phyloP scores from a whole-genome alignment of 441 rosid species.

The Gossypium laxum region DNA sequence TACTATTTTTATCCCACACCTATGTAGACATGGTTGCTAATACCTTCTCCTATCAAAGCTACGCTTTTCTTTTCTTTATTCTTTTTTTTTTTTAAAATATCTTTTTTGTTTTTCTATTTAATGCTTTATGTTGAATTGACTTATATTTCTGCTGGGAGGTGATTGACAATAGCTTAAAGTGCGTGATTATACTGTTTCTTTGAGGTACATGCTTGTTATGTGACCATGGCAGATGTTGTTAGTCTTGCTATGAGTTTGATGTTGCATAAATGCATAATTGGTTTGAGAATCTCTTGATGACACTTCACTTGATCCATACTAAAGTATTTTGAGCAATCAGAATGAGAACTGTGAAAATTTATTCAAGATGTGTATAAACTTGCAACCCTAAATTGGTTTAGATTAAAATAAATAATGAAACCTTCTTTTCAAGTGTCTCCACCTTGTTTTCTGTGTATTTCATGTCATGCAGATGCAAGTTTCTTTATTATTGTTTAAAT shows the following conservation, averaged over 20 bases:
- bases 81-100: not conserved
- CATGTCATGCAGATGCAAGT: not conserved
- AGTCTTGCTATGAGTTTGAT: not conserved
- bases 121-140: not conserved
- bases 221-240: not conserved
- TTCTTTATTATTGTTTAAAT: not conserved
- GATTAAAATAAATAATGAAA: not conserved
- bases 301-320: not conserved
- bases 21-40: not conserved
- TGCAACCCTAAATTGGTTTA: not conserved
- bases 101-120: not conserved
- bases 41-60: not conserved
- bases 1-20: not conserved
- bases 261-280: slow-evolving; percentile 5
- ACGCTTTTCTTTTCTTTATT: not conserved
- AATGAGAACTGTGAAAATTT: not conserved
- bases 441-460: not conserved
- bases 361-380: not conserved
- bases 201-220: not conserved
- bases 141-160: not conserved
- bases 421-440: not conserved
- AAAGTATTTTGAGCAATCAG: slow-evolving; percentile 3
- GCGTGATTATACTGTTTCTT: not conserved
- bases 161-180: not conserved
- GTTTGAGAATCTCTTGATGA: not conserved